Conservation (phyloP, 176 grass and related monocot genomes). For the Coix lacrymajobi region DNA sequence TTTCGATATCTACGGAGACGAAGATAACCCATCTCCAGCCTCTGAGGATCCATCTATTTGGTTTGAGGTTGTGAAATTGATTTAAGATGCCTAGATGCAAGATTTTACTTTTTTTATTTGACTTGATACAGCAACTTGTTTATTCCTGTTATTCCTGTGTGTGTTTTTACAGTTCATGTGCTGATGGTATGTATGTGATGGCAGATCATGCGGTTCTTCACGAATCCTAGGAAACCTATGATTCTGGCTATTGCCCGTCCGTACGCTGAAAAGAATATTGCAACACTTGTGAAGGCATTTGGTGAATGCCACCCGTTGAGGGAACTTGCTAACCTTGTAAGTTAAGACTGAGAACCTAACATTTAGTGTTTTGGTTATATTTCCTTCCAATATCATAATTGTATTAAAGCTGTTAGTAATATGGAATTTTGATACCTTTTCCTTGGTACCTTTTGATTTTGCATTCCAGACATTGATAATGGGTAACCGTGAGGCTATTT, state of each 20-base stretch:
- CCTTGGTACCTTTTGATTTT: conserved; percentile 8
- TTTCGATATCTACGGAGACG: conserved; percentile 63
- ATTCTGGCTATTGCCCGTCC: conserved; percentile 76
- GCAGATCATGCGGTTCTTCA: conserved; percentile 92
- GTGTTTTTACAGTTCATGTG: background rate
- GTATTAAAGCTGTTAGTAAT: conserved; percentile 8
- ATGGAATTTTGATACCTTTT: background rate
- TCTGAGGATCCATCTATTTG: conserved; percentile 79
- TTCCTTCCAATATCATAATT: background rate
- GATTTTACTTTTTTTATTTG: conserved; percentile 22
- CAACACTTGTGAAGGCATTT: conserved; percentile 84
- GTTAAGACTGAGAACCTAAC: background rate
- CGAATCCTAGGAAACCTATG: conserved; percentile 88
- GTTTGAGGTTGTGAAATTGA: conserved; percentile 53
- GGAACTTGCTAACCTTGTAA: conserved; percentile 83
- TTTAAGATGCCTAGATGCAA: conserved; percentile 26
- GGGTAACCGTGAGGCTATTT: conserved; percentile 79
- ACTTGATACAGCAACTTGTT: background rate
- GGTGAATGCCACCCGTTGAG: conserved; percentile 74
- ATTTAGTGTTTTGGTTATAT: background rate
- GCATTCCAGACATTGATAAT: conserved; percentile 70
- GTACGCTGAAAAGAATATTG: conserved; percentile 78
- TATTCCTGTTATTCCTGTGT: conserved; percentile 8
- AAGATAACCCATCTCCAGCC: conserved; percentile 44
- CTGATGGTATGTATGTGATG: conserved; percentile 30